Conservation (phyloP, 23 red algal species). For the Gracilaria domingensis region DNA sequence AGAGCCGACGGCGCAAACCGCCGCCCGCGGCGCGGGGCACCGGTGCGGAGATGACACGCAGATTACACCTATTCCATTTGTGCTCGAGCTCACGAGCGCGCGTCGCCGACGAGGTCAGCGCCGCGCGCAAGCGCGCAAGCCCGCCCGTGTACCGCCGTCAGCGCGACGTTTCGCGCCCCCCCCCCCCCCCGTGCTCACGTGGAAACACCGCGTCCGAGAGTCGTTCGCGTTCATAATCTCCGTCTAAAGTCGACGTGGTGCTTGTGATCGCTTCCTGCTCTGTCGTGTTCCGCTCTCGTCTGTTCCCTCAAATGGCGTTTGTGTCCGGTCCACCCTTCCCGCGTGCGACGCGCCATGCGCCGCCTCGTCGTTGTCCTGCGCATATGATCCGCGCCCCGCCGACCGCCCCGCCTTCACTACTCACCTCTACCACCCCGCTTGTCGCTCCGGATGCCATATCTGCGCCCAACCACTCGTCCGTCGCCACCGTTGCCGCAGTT, state of each 20-base stretch:
- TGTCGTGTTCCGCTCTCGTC: no score
- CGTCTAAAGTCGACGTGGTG: no score
- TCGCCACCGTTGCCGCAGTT: slow-evolving; percentile 7
- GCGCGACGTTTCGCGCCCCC: neutral
- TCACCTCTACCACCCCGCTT: neutral
- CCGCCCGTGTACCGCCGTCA: no score
- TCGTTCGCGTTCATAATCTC: no score
- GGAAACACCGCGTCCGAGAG: no score
- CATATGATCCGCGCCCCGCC: slow-evolving; percentile 42
- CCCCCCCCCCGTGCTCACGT: neutral
- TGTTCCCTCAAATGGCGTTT: neutral
- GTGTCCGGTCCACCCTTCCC: neutral
- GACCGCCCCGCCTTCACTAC: neutral
- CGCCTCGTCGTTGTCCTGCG: neutral
- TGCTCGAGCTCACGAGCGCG: neutral
- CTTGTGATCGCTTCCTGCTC: no score
- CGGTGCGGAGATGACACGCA: neutral
- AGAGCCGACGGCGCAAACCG: no score
- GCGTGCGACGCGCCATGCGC: neutral
- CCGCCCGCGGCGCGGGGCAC: neutral
- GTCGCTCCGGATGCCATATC: neutral
- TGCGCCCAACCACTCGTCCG: neutral
- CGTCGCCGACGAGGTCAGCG: slow-evolving; percentile 14
- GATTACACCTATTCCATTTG: neutral
- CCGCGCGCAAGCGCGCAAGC: neutral